Base-by-base conservation (phyloP, 495 filamentous ascomycete species). In the Daldinia decipiens region DNA sequence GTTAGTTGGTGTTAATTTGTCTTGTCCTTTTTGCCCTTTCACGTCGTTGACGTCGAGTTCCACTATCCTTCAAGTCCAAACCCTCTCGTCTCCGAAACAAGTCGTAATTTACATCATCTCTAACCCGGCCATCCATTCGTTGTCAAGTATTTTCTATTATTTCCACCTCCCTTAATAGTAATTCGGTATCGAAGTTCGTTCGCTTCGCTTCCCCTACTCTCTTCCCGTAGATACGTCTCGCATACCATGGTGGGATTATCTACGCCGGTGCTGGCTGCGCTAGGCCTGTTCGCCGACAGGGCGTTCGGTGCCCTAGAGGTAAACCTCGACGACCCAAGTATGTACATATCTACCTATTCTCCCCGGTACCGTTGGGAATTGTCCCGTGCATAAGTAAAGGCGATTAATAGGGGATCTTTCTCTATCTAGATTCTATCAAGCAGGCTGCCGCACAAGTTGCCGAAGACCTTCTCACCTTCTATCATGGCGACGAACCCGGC, bases 391-490 rank as follows among this genome's bases (percentile, higher is more conserved):
- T 53, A 34, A 51, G 45, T 43, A 17, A 17, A 54, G 21, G 45
- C 45, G 12, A 62, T 57, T 68, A 65, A 72, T 56, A 62, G 5
- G 15, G 11, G 3, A 43, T 58, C 17, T 55, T 38, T 38, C 31
- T 34, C 40, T 19, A 50, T 73, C 1, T 39, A 90, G 88, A 71
- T 32, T 89, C 88, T 4, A 86, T 92, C 73, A 88, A 87, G 74
- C 69, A 77, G 55, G 88, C 87, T 4, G 89, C 91, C 31, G 82
- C 83, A 36, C 86, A 80, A 4, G 83, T 91, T 52, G 90, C 90
- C 15, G 82, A 85, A 76, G 87, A 88, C 65, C 82, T 92, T 80
- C 88, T 93, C 80, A 79, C 79, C 39, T 87, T 84, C 68, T 93
- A 93, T 77, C 81, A 88, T 61, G 86, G 87, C 54, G 88, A 90